These are phyloP conservation scores for Populus hybrid DNA, from an alignment of 441 rosid species.

Conservation along the genomic window DNA sequence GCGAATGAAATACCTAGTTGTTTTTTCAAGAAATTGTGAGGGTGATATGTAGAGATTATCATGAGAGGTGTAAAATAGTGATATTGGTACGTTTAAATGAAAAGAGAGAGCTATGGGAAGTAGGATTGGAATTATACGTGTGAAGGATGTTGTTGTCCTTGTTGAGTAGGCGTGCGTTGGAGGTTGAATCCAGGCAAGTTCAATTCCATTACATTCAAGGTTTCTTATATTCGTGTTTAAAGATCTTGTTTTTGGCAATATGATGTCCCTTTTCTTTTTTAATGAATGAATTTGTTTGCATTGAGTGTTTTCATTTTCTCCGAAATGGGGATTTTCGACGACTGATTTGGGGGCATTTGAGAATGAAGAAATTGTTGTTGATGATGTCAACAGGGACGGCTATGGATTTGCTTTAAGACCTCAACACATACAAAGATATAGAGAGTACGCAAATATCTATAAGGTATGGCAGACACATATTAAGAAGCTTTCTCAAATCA, in stretches of 20 bases:
- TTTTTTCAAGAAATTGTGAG: neutral
- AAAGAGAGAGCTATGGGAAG: constrained; percentile 62
- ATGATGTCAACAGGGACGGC: constrained; percentile 66
- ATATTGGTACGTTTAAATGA: constrained; percentile 25
- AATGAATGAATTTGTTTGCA: neutral
- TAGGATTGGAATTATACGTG: constrained; percentile 41
- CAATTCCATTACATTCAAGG: neutral
- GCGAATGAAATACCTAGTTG: neutral
- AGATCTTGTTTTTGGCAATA: neutral
- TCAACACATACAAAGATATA: constrained; percentile 85
- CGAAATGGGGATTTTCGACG: neutral
- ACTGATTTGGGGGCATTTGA: neutral
- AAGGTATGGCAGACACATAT: constrained; percentile 44
- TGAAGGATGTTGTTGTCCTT: constrained; percentile 93
- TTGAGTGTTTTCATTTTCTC: neutral
- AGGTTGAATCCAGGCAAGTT: constrained; percentile 86
- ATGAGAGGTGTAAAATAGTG: constrained; percentile 21
- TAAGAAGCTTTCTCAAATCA: neutral
- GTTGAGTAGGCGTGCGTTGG: constrained; percentile 91
- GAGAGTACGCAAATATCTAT: constrained; percentile 85
- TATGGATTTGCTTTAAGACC: constrained; percentile 99
- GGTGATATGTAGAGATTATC: constrained; percentile 13
- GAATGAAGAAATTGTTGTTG: neutral
- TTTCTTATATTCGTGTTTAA: neutral
- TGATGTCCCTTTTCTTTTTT: neutral